These are phyloP conservation scores for Trichoderma endophyticum DNA, from an alignment of 2,329 filamentous ascomycete genomes.

Conservation along the genomic window DNA sequence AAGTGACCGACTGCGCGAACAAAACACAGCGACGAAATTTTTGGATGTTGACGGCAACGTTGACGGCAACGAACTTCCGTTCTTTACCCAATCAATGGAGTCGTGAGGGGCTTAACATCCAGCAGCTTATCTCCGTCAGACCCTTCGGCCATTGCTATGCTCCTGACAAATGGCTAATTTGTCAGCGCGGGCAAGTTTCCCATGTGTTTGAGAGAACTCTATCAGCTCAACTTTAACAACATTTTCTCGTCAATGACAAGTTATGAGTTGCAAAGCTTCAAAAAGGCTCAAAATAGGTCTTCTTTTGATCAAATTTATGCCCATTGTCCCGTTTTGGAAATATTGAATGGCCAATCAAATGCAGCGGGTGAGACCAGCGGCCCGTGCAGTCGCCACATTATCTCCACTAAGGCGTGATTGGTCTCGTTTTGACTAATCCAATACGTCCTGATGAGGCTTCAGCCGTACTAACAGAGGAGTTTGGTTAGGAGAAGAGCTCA, in stretches of 20 bases:
- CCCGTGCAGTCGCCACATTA: not conserved
- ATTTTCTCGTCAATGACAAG: not conserved
- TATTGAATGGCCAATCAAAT: not conserved
- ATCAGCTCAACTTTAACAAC: not conserved
- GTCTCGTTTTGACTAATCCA: not conserved
- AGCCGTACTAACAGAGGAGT: not conserved
- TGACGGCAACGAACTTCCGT: not conserved
- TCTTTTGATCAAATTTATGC: not conserved
- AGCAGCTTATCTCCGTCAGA: constrained; percentile 6
- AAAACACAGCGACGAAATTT: not conserved
- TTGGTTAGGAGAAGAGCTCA: not conserved
- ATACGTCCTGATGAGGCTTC: not conserved
- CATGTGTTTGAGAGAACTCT: not conserved
- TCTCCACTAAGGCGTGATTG: not conserved
- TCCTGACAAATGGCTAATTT: constrained; percentile 5
- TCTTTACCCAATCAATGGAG: not conserved
- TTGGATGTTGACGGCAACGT: not conserved
- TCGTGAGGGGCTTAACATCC: not conserved
- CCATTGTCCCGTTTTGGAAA: constrained; percentile 2
- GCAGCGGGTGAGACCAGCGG: not conserved
- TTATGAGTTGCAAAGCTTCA: not conserved
- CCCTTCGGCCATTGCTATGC: not conserved
- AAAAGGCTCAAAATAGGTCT: not conserved
- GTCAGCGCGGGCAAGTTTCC: not conserved
- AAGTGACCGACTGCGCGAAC: not conserved